Percentiles rank a stretch among this genome's conserved stretches.
phyloP scores from a whole-genome alignment of 2,329 filamentous ascomycete species.

The Arthrobotrys pseudoclavata region DNA sequence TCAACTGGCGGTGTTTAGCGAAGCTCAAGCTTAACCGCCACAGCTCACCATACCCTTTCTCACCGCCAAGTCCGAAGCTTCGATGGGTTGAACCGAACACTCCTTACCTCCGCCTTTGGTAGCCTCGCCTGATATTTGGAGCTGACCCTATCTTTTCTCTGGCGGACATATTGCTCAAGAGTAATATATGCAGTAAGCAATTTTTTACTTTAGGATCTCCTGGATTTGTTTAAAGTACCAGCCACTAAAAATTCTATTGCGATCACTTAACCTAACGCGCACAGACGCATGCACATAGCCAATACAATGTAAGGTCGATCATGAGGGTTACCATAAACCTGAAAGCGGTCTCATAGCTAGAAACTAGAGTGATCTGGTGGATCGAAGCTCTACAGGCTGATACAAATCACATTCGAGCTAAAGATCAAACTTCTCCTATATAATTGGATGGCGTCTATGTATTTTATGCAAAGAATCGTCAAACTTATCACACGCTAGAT shows the following conservation, averaged over 20 bases:
- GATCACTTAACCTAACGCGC: conserved; percentile 36
- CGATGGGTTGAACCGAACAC: conserved; percentile 4
- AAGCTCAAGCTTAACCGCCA: conserved; percentile 12
- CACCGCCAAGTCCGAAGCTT: conserved; percentile 18
- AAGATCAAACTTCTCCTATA: not conserved
- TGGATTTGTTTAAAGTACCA: conserved; percentile 50
- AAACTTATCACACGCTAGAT: conserved; percentile 44
- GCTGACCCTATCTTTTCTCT: conserved; percentile 10
- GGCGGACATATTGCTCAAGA: not conserved
- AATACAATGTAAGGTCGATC: conserved; percentile 55
- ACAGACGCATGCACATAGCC: conserved; percentile 56
- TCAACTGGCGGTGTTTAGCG: conserved; percentile 25
- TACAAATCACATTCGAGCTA: conserved; percentile 7
- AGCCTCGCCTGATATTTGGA: conserved; percentile 24
- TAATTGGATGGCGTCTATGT: conserved; percentile 13
- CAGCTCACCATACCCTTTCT: conserved; percentile 16
- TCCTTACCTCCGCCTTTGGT: conserved; percentile 3
- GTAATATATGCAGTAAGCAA: conserved; percentile 45
- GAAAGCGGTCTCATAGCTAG: conserved; percentile 16
- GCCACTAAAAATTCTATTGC: conserved; percentile 28
- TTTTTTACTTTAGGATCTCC: conserved; percentile 9
- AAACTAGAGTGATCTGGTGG: conserved; percentile 17
- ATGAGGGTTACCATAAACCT: conserved; percentile 29
- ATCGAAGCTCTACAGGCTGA: conserved; percentile 23
- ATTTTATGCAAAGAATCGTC: conserved; percentile 23